phyloP scores from a whole-genome alignment of 2,329 filamentous ascomycete genomes.

The Hypoxylon sp. region DNA sequence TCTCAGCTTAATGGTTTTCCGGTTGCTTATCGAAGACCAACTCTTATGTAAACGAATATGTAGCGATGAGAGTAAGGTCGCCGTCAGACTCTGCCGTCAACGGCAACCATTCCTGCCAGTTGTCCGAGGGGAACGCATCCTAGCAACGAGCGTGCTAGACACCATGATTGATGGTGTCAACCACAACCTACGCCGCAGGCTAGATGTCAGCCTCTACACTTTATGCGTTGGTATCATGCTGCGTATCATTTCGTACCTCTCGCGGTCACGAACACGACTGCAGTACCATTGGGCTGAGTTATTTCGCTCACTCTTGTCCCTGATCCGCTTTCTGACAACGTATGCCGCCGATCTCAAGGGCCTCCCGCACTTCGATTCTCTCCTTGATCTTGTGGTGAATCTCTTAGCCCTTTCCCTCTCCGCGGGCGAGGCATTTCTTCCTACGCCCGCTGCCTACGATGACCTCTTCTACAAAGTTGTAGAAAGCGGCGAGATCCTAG shows the following conservation, averaged over 20 bases:
- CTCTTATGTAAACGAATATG: constrained; percentile 86
- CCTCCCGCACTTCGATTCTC: constrained; percentile 75
- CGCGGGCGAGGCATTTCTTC: constrained; percentile 90
- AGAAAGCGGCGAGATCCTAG: constrained; percentile 85
- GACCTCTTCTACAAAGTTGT: constrained; percentile 99
- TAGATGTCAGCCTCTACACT: constrained; percentile 88
- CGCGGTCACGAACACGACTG: constrained; percentile 83
- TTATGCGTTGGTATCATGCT: constrained; percentile 85
- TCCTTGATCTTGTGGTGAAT: constrained; percentile 84
- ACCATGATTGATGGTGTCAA: constrained; percentile 91
- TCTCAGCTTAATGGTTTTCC: constrained; percentile 85
- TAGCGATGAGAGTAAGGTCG: constrained; percentile 78
- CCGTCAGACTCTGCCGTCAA: constrained; percentile 89
- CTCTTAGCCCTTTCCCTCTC: constrained; percentile 87
- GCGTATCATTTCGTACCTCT: constrained; percentile 85
- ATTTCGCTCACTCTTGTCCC: constrained; percentile 87
- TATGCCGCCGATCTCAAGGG: constrained; percentile 83
- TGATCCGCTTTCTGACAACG: constrained; percentile 90
- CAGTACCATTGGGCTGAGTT: constrained; percentile 95
- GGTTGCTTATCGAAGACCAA: constrained; percentile 88
- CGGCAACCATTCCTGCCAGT: constrained; percentile 86
- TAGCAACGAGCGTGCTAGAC: constrained; percentile 84
- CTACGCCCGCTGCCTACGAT: constrained; percentile 88
- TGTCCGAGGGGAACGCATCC: constrained; percentile 77
- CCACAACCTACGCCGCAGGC: constrained; percentile 87